A percentile compares a stretch with the other conserved stretches of the same genome.
Conservation (phyloP, 139 green algal genomes). For the Monoraphidium neglectum region DNA sequence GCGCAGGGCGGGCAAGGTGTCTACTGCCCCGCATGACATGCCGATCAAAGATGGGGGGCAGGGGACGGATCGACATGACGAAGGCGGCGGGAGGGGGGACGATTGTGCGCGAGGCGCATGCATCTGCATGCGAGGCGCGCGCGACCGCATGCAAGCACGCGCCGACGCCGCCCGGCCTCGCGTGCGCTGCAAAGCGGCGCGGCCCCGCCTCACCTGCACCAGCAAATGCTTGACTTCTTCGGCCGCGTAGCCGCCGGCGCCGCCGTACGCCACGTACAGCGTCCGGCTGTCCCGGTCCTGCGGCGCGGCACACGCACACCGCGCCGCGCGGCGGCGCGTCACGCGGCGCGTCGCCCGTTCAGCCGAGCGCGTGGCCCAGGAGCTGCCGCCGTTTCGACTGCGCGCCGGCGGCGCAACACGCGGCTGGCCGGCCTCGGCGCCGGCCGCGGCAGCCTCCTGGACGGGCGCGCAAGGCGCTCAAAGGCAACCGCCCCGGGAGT, state of each 20-base stretch:
- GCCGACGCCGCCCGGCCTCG: too few species aligned
- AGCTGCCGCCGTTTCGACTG: too few species aligned
- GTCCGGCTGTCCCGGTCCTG: conserved; percentile 11
- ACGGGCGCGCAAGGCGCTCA: not conserved
- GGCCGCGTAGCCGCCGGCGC: conserved; percentile 13
- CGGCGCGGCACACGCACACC: too few species aligned
- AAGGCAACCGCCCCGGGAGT: not conserved
- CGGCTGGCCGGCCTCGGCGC: too few species aligned
- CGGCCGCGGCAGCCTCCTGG: too few species aligned
- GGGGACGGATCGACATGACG: not conserved
- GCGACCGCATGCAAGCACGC: too few species aligned
- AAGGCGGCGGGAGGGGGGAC: not conserved
- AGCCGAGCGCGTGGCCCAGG: too few species aligned
- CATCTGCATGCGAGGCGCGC: too few species aligned
- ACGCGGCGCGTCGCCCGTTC: too few species aligned
- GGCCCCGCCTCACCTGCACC: not conserved
- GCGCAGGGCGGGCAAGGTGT: too few species aligned
- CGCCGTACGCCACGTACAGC: conserved; percentile 22
- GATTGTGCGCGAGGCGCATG: not conserved
- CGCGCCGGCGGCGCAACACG: too few species aligned
- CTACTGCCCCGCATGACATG: conserved; percentile 5
- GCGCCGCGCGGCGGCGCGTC: too few species aligned
- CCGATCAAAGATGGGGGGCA: conserved; percentile 7
- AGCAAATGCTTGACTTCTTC: conserved; percentile 21
- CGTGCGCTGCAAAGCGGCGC: not conserved